phyloP scores from a whole-genome alignment of 495 filamentous ascomycete species.

The Diplogelasinospora grovesii region DNA sequence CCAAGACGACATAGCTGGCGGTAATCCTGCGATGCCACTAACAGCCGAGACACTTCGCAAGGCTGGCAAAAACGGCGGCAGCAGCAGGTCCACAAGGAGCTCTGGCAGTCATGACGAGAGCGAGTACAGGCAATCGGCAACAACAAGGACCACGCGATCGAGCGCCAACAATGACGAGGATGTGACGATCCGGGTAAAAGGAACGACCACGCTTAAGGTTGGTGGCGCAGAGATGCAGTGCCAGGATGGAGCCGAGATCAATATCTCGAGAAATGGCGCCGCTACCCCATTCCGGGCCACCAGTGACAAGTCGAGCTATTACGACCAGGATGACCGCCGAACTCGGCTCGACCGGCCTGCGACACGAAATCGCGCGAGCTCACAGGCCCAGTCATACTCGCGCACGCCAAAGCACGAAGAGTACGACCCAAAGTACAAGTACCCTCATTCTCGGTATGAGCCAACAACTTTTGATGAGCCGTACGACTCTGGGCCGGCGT shows the following conservation, averaged over 20 bases:
- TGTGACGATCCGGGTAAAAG: conserved; percentile 47
- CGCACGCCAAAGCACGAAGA: conserved; percentile 22
- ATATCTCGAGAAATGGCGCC: conserved; percentile 30
- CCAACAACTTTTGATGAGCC: too few species aligned
- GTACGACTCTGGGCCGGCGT: too few species aligned
- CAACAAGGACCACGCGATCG: conserved; percentile 47
- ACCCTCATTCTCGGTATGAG: not conserved
- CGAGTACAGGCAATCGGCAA: conserved; percentile 48
- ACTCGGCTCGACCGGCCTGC: conserved; percentile 35
- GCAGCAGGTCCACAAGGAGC: conserved; percentile 47
- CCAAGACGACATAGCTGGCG: conserved; percentile 44
- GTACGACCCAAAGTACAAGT: conserved; percentile 12
- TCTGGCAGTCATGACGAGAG: conserved; percentile 50
- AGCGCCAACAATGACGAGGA: conserved; percentile 43
- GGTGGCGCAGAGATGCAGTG: conserved; percentile 47
- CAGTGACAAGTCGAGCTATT: conserved; percentile 36
- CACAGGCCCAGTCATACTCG: conserved; percentile 37
- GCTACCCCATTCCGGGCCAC: conserved; percentile 22
- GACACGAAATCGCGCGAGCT: conserved; percentile 31
- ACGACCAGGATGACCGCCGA: conserved; percentile 38
- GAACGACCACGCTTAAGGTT: conserved; percentile 39
- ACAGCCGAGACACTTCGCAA: conserved; percentile 46
- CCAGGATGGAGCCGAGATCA: conserved; percentile 46
- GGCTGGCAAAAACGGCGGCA: conserved; percentile 34
- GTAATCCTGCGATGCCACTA: conserved; percentile 32